Evolutionary conservation across 2,329 filamentous ascomycete genomes (phyloP), one percentile per base, ranked within the genome.

Genomic region (Cadophora malorum): DNA sequence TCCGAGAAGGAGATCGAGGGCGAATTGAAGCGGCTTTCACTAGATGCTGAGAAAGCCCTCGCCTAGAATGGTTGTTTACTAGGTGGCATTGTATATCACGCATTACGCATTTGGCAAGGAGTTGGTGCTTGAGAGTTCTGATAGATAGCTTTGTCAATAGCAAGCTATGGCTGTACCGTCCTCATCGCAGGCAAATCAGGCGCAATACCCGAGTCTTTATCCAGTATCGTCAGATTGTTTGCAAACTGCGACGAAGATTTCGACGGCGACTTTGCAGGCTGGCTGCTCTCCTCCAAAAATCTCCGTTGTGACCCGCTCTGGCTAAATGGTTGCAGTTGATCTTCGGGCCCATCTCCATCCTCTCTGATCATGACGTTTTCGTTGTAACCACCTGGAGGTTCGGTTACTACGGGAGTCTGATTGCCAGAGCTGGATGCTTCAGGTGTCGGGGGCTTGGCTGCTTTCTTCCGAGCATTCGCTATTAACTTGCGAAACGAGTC

Each of bases 401-500:
- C 62, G 21, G 50, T 31, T 56, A 45, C 62, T 5, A 50, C 31
- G 21, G 64, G 64, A 10, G 25, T 52, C n/a, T 35, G 31, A 3
- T 41, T 38, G 33, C 38, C 65, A 28, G 60, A 53, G 45, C 5
- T 31, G 21, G 65, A 31, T 49, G n/a, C 45, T 25, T 67, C 56
- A 23, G 68, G 35, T 10, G 63, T 65, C 25, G 64, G 19, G 23
- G 62, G 33, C 62, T 71, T 71, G 0, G 49, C 35, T 19, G 61
- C 45, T 74, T 82, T 86, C 79, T 82, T 83, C 69, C 87, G 86
- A 19, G 95, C 96, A 73, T 86, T 89, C 2, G 89, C 90, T 74
- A 98, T 95, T 55, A 99, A 79, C 53, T 91, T 86, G 69, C 90
- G 88, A 78, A 97, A 99, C 0, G 93, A 90, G 21, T 81, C 82